Base-by-base conservation (phyloP, 257 asterid species). In the Perilla frutescens region DNA sequence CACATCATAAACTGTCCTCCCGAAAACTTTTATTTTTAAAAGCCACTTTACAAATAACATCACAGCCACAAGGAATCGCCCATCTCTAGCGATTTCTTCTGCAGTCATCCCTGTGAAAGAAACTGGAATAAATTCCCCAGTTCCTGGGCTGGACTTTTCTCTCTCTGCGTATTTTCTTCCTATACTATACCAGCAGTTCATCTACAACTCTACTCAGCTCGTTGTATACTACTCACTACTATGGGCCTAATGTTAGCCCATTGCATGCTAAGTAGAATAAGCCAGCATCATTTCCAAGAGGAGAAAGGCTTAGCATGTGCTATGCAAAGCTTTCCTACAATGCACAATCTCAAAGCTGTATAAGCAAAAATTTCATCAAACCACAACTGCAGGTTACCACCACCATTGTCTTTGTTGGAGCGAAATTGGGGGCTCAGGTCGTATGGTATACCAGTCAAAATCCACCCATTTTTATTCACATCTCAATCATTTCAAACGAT, bases 251-350 rank as follows among this genome's bases (percentile, higher is more conserved):
- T 45, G 63, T 20, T 37, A 7, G 71, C 54, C 53, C 49, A 11
- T 15, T 32, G 62, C 48, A 39, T n/a, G 4, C 36, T 66, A 43
- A 20, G 55, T 58, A 50, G 72, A 50, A 74, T 6, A 53, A 68
- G 7, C 41, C 72, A 76, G 44, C 61, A 62, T 62, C 75, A 56
- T 15, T 65, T 63, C 68, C 70, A 37, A 47, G 34, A 73, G 49
- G 9, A 51, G 64, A 29, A 37, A 37, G 48, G 13, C 71, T 13
- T 37, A 32, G 50, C 36, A 59, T 58, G 59, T 57, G 32, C 31
- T 14, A 36, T 37, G 12, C 49, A 64, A 45, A 7, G 55, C 51
- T 55, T 62, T 76, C 48, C 64, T 13, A 26, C 45, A 47, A 20
- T 7, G 41, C 65, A 64, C 64, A 62, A 4, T 69, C 66, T 76